Evolutionary conservation across 139 green algal species (phyloP), one percentile per base, ranked within the genome.

Genomic region (Pycnococcus provasolii): DNA sequence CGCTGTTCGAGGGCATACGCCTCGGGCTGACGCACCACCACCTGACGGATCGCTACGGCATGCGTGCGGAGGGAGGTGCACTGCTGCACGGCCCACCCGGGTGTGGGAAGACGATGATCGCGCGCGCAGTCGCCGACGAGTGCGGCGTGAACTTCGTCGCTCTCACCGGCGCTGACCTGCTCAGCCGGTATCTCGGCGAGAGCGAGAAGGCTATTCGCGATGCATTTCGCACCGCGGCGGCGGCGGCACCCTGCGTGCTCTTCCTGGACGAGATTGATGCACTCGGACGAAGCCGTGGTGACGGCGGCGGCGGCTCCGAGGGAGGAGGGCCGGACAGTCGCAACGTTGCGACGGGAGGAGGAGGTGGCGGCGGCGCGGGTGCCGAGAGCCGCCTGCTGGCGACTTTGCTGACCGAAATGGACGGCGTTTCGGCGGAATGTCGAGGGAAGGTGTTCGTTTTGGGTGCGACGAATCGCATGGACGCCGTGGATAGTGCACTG

Each of bases 261-360:
- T 98, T 98, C 73, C 89, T 98, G 60, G 91, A 98, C 70, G 91
- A 98, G 76, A 89, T 98, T 39, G 91, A 98, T 62, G 92, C 91
- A 1, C 73, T 98, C 46, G 82, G 64, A 8, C 37, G 39, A 5
- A 57, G 43, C 7, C 51, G 70, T 26, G 42, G 54, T 45, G 53
- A 37, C n/a, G 53, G 5, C 64, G 61, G 60, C n/a, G 68, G 58
- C 7, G 47, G 93, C 90, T 2, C 82, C 89, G 60, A 86, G 81
- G 69, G 73, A 92, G 42, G 87, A 89, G 60, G 59, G 58, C 72
- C 43, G 15, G 65, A 26, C 26, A 26, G 26, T 0, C 26, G 26
- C 26, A 26, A 26, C 26, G 26, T 26, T 26, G 60, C 60, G 11
- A 45, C 42, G 44, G 11, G 11, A 26, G 50, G 11, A 55, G 50